Percentiles rank a stretch among this genome's conserved stretches.
Evolutionary conservation across 2,329 filamentous ascomycete species (phyloP).

Genomic region (Lasiodiplodia sp.): DNA sequence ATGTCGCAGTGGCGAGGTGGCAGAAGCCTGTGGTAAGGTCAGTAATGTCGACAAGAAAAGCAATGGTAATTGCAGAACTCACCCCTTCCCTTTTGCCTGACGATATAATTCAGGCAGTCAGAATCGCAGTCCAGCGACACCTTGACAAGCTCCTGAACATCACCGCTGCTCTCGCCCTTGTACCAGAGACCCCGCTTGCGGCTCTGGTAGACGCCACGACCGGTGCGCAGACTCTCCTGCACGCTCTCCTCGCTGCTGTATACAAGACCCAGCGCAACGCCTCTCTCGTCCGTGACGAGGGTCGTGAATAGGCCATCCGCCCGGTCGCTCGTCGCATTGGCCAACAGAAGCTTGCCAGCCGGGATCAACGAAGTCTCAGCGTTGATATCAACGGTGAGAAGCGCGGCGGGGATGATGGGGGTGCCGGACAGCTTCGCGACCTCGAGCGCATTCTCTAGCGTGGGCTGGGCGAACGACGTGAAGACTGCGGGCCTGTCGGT

Average conservation of each 20-base stretch:
- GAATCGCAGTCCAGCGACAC: slow-evolving; percentile 91
- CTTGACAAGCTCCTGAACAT: slow-evolving; percentile 86
- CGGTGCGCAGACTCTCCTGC: slow-evolving; percentile 81
- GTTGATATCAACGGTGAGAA: slow-evolving; percentile 71
- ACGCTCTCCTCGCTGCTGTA: slow-evolving; percentile 95
- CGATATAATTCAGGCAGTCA: slow-evolving; percentile 89
- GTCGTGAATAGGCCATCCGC: slow-evolving; percentile 86
- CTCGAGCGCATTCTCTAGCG: slow-evolving; percentile 49
- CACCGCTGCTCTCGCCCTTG: slow-evolving; percentile 93
- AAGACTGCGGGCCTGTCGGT: slow-evolving; percentile 58
- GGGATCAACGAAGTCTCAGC: slow-evolving; percentile 68
- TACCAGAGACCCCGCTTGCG: slow-evolving; percentile 95
- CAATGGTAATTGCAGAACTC: slow-evolving; percentile 32
- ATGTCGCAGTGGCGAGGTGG: slow-evolving; percentile 89
- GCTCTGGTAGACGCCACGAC: slow-evolving; percentile 91
- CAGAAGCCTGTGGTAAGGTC: slow-evolving; percentile 71
- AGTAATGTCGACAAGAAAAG: not conserved
- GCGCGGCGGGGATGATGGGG: slow-evolving; percentile 75
- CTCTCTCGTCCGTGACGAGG: slow-evolving; percentile 87
- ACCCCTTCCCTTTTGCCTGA: slow-evolving; percentile 84
- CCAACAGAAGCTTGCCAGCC: slow-evolving; percentile 74
- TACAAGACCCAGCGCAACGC: slow-evolving; percentile 84
- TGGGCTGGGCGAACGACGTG: slow-evolving; percentile 55
- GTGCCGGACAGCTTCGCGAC: slow-evolving; percentile 60
- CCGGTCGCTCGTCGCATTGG: slow-evolving; percentile 81